Conservation (phyloP, 225 moss, liverwort and hornwort genomes). For the Polytrichum formosum region DNA sequence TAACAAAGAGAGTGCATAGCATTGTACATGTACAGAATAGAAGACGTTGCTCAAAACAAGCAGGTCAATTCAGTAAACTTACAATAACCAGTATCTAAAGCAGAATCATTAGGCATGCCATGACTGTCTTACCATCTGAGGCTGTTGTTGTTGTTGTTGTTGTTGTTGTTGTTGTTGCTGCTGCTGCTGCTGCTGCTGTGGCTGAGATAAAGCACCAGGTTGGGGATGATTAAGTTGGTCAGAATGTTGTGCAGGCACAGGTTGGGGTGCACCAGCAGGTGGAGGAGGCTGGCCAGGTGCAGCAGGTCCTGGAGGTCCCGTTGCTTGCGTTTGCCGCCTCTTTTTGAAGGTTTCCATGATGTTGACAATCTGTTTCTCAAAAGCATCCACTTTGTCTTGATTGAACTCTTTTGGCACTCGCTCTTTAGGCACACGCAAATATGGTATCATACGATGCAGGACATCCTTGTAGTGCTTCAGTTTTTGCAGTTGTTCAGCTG, state of each 20-base stretch:
- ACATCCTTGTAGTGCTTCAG: slow-evolving; percentile 98
- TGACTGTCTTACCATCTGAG: slow-evolving; percentile 38
- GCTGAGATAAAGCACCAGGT: slow-evolving; percentile 36
- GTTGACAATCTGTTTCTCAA: slow-evolving; percentile 97
- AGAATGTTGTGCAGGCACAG: slow-evolving; percentile 50
- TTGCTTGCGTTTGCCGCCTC: slow-evolving; percentile 64
- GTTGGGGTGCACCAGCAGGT: slow-evolving; percentile 39
- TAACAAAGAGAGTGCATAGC: too few relatives aligned
- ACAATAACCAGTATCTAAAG: neutral
- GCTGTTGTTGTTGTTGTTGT: slow-evolving; percentile 40
- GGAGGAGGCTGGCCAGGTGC: slow-evolving; percentile 48
- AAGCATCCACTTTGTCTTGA: slow-evolving; percentile 98
- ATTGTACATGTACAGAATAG: too few relatives aligned
- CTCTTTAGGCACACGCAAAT: slow-evolving; percentile 85
- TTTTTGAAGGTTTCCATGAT: slow-evolving; percentile 99
- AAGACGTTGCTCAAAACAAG: too few relatives aligned
- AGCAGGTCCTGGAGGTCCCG: slow-evolving; percentile 41
- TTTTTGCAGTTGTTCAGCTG: slow-evolving; percentile 92
- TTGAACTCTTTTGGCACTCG: slow-evolving; percentile 95
- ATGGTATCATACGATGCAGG: slow-evolving; percentile 94
- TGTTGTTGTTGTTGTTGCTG: slow-evolving; percentile 46
- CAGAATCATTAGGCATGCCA: neutral
- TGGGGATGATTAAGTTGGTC: slow-evolving; percentile 58
- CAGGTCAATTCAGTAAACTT: neutral
- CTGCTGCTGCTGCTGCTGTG: slow-evolving; percentile 58